Evolutionary conservation across 2,329 filamentous ascomycete species (phyloP).

Genomic region (Monosporascus sp.): DNA sequence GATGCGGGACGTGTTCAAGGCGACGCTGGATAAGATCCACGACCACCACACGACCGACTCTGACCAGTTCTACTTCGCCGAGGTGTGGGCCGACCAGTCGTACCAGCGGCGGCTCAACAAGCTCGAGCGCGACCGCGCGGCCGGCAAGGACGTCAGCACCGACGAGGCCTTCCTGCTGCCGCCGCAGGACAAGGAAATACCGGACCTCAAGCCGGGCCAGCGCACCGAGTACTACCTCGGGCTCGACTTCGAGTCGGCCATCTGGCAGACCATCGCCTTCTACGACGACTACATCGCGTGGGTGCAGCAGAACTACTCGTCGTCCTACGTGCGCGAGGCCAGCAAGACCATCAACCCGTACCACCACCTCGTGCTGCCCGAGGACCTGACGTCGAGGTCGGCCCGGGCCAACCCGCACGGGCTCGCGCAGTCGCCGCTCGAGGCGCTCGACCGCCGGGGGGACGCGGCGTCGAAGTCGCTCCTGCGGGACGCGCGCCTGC

Average conservation of each 20-base stretch:
- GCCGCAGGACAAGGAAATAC: slow-evolving; percentile 3
- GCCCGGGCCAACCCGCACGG: not conserved
- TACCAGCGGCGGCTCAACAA: slow-evolving; percentile 29
- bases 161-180: slow-evolving; percentile 12
- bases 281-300: slow-evolving; percentile 3
- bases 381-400: not conserved
- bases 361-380: slow-evolving; percentile 2
- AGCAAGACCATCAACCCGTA: not conserved
- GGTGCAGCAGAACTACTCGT: slow-evolving; percentile 4
- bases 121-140: slow-evolving; percentile 16
- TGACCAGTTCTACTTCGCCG: slow-evolving; percentile 39
- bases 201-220: not conserved
- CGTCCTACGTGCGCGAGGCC: not conserved
- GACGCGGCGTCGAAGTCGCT: not conserved
- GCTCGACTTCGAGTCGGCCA: slow-evolving; percentile 5
- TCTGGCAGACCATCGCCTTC: slow-evolving; percentile 5
- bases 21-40: slow-evolving; percentile 26
- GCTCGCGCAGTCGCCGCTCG: slow-evolving; percentile 1
- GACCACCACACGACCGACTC: slow-evolving; percentile 32
- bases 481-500: slow-evolving; percentile 1
- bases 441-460: not conserved
- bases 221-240: slow-evolving; percentile 3
- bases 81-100: slow-evolving; percentile 39
- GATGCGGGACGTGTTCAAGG: slow-evolving; percentile 25
- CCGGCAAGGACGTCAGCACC: slow-evolving; percentile 8